These are phyloP conservation scores for Tephrocybe sp. DNA, from an alignment of 768 basidiomycete genomes.

Conservation along the genomic window DNA sequence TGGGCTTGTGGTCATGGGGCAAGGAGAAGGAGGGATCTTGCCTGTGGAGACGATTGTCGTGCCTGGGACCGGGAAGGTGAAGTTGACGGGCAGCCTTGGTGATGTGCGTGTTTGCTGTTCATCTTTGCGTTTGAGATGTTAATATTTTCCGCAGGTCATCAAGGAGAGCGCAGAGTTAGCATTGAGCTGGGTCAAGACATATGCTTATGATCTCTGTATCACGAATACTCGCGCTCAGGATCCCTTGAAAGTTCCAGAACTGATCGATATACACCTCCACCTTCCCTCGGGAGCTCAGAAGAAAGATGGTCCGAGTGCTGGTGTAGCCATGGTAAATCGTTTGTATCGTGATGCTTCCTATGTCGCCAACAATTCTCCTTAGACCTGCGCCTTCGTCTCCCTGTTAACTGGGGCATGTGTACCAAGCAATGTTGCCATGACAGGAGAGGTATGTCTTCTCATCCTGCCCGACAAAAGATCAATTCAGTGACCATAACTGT, in stretches of 20 bases:
- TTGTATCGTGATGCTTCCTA: neutral
- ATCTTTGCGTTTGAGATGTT: neutral
- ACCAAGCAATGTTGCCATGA: conserved; percentile 78
- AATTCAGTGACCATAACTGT: neutral
- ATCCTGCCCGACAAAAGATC: neutral
- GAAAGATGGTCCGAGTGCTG: conserved; percentile 93
- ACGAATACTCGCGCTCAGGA: conserved; percentile 69
- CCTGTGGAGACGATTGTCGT: conserved; percentile 82
- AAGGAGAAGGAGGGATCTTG: conserved; percentile 81
- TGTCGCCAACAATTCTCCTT: neutral
- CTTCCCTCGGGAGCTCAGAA: conserved; percentile 87
- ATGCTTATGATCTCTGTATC: conserved; percentile 77
- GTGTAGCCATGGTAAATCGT: conserved; percentile 73
- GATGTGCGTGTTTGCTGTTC: conserved; percentile 42
- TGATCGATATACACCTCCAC: conserved; percentile 85
- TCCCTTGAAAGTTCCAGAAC: conserved; percentile 68
- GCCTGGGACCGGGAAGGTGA: conserved; percentile 72
- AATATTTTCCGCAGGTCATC: conserved; percentile 54
- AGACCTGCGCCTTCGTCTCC: conserved; percentile 86
- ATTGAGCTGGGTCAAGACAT: conserved; percentile 88
- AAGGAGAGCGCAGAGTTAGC: conserved; percentile 90
- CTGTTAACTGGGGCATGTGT: conserved; percentile 75
- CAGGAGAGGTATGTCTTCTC: conserved; percentile 64
- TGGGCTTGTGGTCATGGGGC: conserved; percentile 84
- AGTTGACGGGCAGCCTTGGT: conserved; percentile 81